Percentiles rank a stretch among this genome's conserved stretches.
Evolutionary conservation across 2,329 filamentous ascomycete species (phyloP).

Genomic region (Colletotrichum sp.): DNA sequence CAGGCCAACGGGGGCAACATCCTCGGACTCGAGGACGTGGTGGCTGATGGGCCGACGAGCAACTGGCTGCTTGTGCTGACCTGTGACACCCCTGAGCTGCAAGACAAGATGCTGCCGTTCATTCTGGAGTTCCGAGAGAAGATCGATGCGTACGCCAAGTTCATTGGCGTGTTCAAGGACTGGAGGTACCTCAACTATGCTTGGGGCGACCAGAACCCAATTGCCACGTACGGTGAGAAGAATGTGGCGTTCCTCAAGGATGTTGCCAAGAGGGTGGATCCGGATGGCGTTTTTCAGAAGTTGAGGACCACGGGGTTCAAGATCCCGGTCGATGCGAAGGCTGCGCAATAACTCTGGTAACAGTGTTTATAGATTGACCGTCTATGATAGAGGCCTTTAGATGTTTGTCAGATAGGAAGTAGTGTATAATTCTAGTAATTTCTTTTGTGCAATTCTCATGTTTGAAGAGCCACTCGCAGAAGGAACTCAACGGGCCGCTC

Average conservation of each 20-base stretch:
- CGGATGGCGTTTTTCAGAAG: slow-evolving; percentile 37
- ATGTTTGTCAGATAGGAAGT: not conserved
- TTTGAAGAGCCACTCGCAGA: accelerated
- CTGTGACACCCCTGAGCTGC: slow-evolving; percentile 39
- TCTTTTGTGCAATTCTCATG: not conserved
- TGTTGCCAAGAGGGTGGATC: slow-evolving; percentile 36
- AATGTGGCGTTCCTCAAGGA: slow-evolving; percentile 35
- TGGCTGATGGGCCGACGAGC: slow-evolving; percentile 38
- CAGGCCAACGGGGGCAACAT: slow-evolving; percentile 33
- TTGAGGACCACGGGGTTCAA: slow-evolving; percentile 34
- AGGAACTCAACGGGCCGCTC: accelerated
- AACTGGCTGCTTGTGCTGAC: slow-evolving; percentile 44
- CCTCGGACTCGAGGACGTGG: slow-evolving; percentile 35
- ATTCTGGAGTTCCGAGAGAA: slow-evolving; percentile 68
- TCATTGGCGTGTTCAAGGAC: slow-evolving; percentile 33
- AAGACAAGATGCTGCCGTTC: slow-evolving; percentile 35
- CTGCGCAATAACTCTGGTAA: not conserved
- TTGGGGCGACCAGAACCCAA: slow-evolving; percentile 39
- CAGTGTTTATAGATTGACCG: accelerated
- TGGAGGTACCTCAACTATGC: slow-evolving; percentile 53
- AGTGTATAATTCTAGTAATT: not conserved
- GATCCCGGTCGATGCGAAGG: slow-evolving; percentile 3
- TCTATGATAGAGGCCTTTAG: accelerated
- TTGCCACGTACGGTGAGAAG: slow-evolving; percentile 40
- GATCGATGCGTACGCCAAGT: slow-evolving; percentile 38